Evolutionary conservation across 306 rosid genomes (phyloP), one percentile per base, ranked within the genome.

Genomic region (Oemleria cerasiformis): DNA sequence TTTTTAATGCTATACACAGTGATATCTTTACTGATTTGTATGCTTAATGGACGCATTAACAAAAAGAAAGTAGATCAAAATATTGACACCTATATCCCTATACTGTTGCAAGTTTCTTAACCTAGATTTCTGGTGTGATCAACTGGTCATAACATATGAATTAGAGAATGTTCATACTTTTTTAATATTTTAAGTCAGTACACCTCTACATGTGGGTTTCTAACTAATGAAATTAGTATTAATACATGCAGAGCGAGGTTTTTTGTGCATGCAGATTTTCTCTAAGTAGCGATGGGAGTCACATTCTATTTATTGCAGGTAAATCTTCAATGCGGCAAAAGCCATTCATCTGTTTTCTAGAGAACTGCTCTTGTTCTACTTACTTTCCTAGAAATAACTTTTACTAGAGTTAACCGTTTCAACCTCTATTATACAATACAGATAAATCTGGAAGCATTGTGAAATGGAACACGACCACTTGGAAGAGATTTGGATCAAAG

Each of bases 211-310:
- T 66, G 63, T 41, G 12, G 39, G 69, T 53, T 63, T 62, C 39
- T 39, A 65, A 36, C 80, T 70, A 54, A 84, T 72, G 60, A 63
- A 55, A 70, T 74, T 75, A 66, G 55, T 76, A 51, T 30, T 66
- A 65, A 69, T 76, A 68, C 67, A 70, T 78, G 53, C 88, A 94
- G 99, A 84, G 84, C 67, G 97, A 94, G 80, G 61, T 39, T 38
- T 94, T 89, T 76, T 80, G 82, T 76, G 88, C 79, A 9, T 87
- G 99, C 88, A 86, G 87, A 79, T 94, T 94, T 89, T 87, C 99
- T 70, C 82, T 74, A 78, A 68, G 50, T 70, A 75, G 50, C 67
- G 89, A 86, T 51, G 23, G 61, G 49, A 67, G 72, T 77, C 86
- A 38, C 67, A 86, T 94, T 50, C 77, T 94, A 65, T 89, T 83